These are phyloP conservation scores for Vicia faba DNA, from an alignment of 306 rosid species.

Conservation along the genomic window DNA sequence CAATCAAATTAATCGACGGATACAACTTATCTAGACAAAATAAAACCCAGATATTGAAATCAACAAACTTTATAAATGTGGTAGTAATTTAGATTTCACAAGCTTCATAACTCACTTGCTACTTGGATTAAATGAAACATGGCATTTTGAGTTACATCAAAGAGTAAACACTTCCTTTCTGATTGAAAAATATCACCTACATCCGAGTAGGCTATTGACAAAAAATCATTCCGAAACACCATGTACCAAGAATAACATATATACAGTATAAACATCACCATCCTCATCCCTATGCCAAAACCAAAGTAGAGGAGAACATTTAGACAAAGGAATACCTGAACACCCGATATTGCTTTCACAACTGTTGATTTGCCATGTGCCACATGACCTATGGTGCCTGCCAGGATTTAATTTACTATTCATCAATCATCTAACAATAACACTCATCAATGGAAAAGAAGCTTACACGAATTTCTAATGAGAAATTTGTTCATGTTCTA, in stretches of 20 bases:
- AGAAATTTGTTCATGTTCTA: background rate
- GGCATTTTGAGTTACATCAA: background rate
- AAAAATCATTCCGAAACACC: background rate
- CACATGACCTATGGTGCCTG: conserved; percentile 98
- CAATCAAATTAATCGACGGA: conserved; percentile 6
- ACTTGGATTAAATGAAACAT: background rate
- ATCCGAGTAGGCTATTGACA: background rate
- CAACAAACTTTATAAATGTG: conserved; percentile 9
- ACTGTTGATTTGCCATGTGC: conserved; percentile 98
- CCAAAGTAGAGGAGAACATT: background rate
- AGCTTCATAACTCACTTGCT: background rate
- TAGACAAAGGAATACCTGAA: conserved; percentile 62
- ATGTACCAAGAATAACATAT: background rate
- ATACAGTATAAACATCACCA: conserved; percentile 5
- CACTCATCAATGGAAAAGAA: conserved; percentile 18
- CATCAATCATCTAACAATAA: conserved; percentile 31
- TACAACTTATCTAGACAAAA: conserved; percentile 8
- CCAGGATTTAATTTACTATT: conserved; percentile 25
- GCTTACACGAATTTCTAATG: background rate
- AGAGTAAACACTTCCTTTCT: conserved; percentile 17
- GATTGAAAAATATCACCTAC: background rate
- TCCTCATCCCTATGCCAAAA: background rate
- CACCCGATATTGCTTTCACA: conserved; percentile 97
- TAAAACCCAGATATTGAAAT: conserved; percentile 17
- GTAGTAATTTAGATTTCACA: conserved; percentile 3